Conservation (phyloP, 2,329 filamentous ascomycete genomes). For the Verticillium alfalfae region DNA sequence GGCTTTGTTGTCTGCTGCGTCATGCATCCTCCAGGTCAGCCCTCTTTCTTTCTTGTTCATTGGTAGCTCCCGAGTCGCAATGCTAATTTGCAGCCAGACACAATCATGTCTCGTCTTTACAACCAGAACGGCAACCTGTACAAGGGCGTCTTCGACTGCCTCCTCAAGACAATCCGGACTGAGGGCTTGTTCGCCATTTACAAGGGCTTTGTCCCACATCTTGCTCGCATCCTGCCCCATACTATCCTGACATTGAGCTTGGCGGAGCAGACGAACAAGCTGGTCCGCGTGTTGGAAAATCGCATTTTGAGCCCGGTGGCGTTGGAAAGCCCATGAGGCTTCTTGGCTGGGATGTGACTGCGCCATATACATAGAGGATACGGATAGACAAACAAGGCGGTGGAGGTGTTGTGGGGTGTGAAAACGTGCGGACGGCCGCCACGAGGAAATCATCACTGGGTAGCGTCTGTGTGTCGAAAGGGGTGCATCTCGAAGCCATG, state of each 20-base stretch:
- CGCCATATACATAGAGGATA: slow-evolving; percentile 1
- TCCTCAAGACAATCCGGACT: slow-evolving; percentile 83
- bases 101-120: slow-evolving; percentile 97
- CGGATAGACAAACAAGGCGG: not conserved
- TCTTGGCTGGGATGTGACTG: not conserved
- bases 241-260: slow-evolving; percentile 90
- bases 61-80: not conserved
- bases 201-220: slow-evolving; percentile 94
- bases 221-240: slow-evolving; percentile 90
- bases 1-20: slow-evolving; percentile 96
- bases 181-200: slow-evolving; percentile 92
- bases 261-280: slow-evolving; percentile 95
- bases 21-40: slow-evolving; percentile 89
- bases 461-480: not conserved
- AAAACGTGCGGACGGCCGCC: slow-evolving; percentile 2
- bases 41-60: not conserved
- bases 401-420: not conserved
- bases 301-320: slow-evolving; percentile 40
- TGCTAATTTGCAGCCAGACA: slow-evolving; percentile 50
- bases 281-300: slow-evolving; percentile 73
- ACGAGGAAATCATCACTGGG: not conserved
- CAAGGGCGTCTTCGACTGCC: slow-evolving; percentile 83
- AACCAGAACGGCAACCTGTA: slow-evolving; percentile 99
- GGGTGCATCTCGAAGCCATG: not conserved
- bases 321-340: slow-evolving; percentile 21